Evolutionary conservation across 306 rosid species (phyloP), one percentile per base, ranked within the genome.

Genomic region (Crataegus laevigata): DNA sequence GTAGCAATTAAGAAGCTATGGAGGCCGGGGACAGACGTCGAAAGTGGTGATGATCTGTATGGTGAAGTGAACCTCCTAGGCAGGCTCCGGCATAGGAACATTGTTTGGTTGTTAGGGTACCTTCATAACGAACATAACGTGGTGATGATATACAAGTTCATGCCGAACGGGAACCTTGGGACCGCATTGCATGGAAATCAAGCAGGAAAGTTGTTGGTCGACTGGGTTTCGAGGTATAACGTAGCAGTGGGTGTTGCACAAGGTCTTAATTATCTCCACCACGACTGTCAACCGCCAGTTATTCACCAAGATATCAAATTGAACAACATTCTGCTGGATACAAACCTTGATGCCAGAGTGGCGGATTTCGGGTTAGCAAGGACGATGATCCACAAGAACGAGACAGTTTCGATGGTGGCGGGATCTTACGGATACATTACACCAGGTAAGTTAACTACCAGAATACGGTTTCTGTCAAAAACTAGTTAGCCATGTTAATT

Each of bases 361-460:
- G 97, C 96, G 5, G 99, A 96, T 83, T 96, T 92, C n/a, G 98
- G 98, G 65, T 83, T 92, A 85, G 99, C 98, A 0, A 90, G 84
- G 75, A 91, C 84, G 89, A 89, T 96, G 90, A 79, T 85, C 69
- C 93, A 85, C 2, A 90, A 89, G 86, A 86, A 88, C 25, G 96
- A 88, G 84, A 89, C 98, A 17, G 93, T 96, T 78, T 89, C 99
- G 5, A 85, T 78, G 77, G 94, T 96, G 57, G 97, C 92, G 1
- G 99, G 99, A 77, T 92, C 98, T 61, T 96, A 91, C 4, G 99
- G 99, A 70, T 96, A 96, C 36, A 96, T 96, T 8, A 98, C 99
- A 34, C 99, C 98, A 22, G 99, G 99, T 94, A 64, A 79, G 82
- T 63, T 47, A 47, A 47, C 15, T 47, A 47, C 54, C 54, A 15